Evolutionary conservation across 2,329 filamentous ascomycete species (phyloP).

Genomic region (Dryadomyces quercivorus): DNA sequence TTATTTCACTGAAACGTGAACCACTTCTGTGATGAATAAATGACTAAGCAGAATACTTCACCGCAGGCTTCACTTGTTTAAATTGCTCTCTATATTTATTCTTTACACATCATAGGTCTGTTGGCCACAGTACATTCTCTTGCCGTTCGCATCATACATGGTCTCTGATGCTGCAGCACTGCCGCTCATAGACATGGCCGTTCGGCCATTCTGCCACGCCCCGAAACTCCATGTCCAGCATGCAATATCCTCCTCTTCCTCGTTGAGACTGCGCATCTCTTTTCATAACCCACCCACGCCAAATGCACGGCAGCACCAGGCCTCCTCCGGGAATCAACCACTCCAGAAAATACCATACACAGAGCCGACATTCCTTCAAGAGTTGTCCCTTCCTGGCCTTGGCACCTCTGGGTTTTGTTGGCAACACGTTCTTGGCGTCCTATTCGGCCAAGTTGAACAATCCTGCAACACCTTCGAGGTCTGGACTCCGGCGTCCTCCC

Average conservation of each 20-base stretch:
- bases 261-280: not conserved
- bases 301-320: not conserved
- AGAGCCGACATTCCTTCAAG: not conserved
- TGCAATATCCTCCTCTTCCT: not conserved
- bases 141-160: not conserved
- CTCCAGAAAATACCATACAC: not conserved
- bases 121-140: not conserved
- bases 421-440: not conserved
- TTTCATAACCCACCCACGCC: not conserved
- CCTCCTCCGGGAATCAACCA: too few species aligned
- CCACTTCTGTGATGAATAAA: too few species aligned
- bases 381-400: not conserved
- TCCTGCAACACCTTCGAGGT: conserved; percentile 43
- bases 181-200: not conserved
- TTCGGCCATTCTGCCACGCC: not conserved
- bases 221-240: not conserved
- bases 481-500: conserved; percentile 28
- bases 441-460: conserved; percentile 25
- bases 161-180: not conserved
- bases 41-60: too few species aligned
- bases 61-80: too few species aligned
- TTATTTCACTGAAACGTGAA: too few species aligned
- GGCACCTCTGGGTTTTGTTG: not conserved
- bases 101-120: not conserved
- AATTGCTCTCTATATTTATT: not conserved